Evolutionary conservation across 2,329 filamentous ascomycete genomes (phyloP), one percentile per base, ranked within the genome.

Genomic region (Penicillium capsulatum): DNA sequence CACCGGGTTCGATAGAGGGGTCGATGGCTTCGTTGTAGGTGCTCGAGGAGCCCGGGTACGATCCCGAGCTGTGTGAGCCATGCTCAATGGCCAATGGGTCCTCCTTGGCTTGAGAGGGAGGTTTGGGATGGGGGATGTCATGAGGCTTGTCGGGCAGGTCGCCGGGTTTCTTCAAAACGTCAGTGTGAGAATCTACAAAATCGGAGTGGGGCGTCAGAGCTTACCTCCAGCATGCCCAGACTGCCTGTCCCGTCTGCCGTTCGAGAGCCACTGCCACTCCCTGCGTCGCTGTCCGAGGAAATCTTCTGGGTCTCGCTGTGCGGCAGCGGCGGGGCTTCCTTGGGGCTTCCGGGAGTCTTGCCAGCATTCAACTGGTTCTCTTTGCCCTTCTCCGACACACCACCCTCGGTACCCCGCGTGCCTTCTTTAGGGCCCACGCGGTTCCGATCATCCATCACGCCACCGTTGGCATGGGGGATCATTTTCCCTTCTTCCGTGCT

Each of bases 371-470:
- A 75, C 58, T 84, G 83, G 45, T 79, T 77, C 34, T 81, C 82
- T 69, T 88, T 92, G 53, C 81, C 81, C 66, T 94, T 95, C 61
- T 90, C 85, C 17, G 84, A 88, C 29, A 97, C 86, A 36, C 91
- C 90, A 9, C 89, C 90, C 59, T 90, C 86, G 2, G 86, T 94
- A 27, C 91, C 91, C 3, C 84, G 86, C 2, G 87, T 94, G 32
- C 90, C 91, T 61, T 89, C 77, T 60, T 89, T 90, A 3, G 90
- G 87, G 28, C 79, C 76, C 26, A 76, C 69, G 50, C 88, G 75
- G 60, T 85, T 77, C 48, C 84, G 86, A 64, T 96, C 90, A 59
- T 94, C 86, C 91, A 96, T 96, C 42, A 96, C 88, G 28, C 90
- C 88, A 60, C 94, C 76, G 44, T 80, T 77, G 24, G 72, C 75